Evolutionary conservation across 257 asterid species (phyloP), one percentile per base, ranked within the genome.

Genomic region (Leptodermis oblonga): DNA sequence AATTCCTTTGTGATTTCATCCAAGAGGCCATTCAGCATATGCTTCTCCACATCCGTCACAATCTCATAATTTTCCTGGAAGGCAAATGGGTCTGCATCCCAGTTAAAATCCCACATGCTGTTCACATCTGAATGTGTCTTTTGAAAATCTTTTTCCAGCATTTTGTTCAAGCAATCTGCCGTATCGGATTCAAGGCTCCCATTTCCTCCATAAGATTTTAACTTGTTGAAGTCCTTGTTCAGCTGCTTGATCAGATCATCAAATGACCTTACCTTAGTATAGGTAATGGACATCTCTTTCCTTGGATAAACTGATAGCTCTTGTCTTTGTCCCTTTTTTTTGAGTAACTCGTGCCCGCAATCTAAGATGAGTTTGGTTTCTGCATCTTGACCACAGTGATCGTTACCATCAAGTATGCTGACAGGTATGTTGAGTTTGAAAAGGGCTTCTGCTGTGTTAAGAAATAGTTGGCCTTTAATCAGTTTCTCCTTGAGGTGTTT

Each of bases 401-500:
- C 89, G 45, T 63, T 81, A 20, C 73, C 83, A 20, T 87, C 88
- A 49, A 87, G 92, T 41, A 81, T 78, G 77, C 78, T 82, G 67
- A 83, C 54, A 0, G 96, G 96, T 65, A 90, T 81, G 70, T 88
- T 87, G 86, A 93, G 96, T 77, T 87, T 88, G 91, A 87, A 87
- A 51, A 93, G 87, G 1, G 97, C 86, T 74, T 93, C 98, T 48
- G 98, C 86, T 6, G 94, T 81, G 76, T 89, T 83, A 0, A 88
- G 88, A 74, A 93, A 87, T 43, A 75, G 58, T 66, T 87, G 93
- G 26, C 85, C 86, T 73, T 82, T 88, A 7, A 87, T 85, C 43
- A 88, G 70, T 28, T 74, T 77, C 74, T 85, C 92, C 77, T 90
- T 93, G 67, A 93, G 90, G 28, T 81, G 69, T 62, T 87, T 87